Base-by-base conservation (phyloP, 116 monocot genomes). In the Dioscorea cayenensis region DNA sequence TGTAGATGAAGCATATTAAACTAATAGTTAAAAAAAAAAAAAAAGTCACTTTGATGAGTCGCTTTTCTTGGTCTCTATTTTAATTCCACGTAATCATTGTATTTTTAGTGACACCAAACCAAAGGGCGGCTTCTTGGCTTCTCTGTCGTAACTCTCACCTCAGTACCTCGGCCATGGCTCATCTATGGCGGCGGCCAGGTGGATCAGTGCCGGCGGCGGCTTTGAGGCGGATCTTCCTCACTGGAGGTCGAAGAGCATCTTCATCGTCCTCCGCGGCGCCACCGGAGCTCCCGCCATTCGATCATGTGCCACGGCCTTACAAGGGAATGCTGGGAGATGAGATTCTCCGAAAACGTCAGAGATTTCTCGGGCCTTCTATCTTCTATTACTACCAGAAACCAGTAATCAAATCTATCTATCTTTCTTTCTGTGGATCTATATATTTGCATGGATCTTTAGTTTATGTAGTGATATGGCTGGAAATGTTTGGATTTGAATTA, bases 381-480 rank as follows among this genome's bases (percentile, higher is more conserved):
- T 99, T 94, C 75, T 70, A 99, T 69, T 99, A 89, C 78, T 94
- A 94, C 82, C 83, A 94, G 63, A 94, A 91, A 35, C 99, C 99
- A 7, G 99, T 99, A 78, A 73, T 25, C 32, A 32, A 32, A 2
- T 32, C 32, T 32, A 29, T 29, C 29, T 29, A 4, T 32, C 32
- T 51, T 27, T 20, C 17, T 73, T 3, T 48, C 21, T 69, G 5
- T 65, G 14, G 38, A 35, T 65, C 43, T 60, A 17, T 7, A 14
- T 28, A n/a, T 49, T 69, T 48, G 11, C 37, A 17, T 14, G 27
- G 18, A 16, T 66, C 37, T 66, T 32, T 32, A 32, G 32, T 32
- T 32, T 43, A 43, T 43, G 43, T 43, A 5, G 43, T 43, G 1
- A 43, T 10, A 43, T 43, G 43, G 43, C 43, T 43, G 43, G 6